phyloP scores from a whole-genome alignment of 495 filamentous ascomycete species.

The Copromyces sp. region DNA sequence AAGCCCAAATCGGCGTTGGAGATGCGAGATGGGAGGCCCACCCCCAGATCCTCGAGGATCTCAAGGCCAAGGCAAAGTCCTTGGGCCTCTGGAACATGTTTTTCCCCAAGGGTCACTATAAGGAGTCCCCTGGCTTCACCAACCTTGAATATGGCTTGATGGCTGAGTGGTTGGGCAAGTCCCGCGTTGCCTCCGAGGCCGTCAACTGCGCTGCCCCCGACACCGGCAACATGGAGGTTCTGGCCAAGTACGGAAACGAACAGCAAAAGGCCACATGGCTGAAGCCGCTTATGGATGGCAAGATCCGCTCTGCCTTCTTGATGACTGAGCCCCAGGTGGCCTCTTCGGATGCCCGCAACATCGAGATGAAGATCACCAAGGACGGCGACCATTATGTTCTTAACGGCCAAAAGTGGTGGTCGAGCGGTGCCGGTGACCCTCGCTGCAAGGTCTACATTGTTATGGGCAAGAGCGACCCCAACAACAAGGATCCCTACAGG shows the following conservation, averaged over 20 bases:
- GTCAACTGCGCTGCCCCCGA: constrained; percentile 88
- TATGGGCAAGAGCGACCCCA: constrained; percentile 75
- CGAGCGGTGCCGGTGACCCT: constrained; percentile 81
- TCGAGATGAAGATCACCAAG: constrained; percentile 65
- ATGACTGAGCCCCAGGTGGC: constrained; percentile 90
- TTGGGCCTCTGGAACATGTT: constrained; percentile 99
- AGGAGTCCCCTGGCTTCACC: constrained; percentile 79
- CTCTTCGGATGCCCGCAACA: constrained; percentile 81
- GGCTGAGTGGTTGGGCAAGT: constrained; percentile 82
- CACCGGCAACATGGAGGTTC: constrained; percentile 92
- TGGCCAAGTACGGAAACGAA: constrained; percentile 87
- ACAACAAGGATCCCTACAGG: constrained; percentile 62
- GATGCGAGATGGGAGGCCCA: constrained; percentile 64
- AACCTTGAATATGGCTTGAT: constrained; percentile 92
- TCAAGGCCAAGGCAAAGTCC: constrained; percentile 74
- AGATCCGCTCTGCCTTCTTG: constrained; percentile 81
- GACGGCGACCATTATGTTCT: constrained; percentile 78
- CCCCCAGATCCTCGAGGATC: constrained; percentile 72
- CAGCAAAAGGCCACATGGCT: constrained; percentile 86
- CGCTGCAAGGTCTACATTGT: constrained; percentile 84
- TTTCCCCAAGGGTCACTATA: constrained; percentile 87
- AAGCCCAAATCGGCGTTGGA: constrained; percentile 68
- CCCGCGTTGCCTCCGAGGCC: constrained; percentile 69
- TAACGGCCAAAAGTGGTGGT: constrained; percentile 98
- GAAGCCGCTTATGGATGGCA: constrained; percentile 68